Evolutionary conservation across 176 grass and related monocot species (phyloP).

Genomic region (Oryza punctata): DNA sequence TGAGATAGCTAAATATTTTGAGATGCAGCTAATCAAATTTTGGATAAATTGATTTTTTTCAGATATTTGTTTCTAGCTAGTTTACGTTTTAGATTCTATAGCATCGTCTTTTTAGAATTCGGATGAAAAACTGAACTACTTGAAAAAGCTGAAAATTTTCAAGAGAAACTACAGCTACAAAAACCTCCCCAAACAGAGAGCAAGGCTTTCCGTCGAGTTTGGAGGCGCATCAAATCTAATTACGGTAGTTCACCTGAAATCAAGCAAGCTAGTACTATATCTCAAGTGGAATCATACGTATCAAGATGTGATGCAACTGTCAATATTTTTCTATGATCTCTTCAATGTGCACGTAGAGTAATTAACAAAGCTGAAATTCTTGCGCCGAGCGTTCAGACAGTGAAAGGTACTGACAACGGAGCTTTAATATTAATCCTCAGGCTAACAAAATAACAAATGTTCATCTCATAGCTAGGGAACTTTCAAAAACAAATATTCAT

Average conservation of each 20-base stretch:
- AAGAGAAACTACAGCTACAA: too few relatives aligned
- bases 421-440: background rate
- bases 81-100: too few relatives aligned
- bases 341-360: background rate
- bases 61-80: too few relatives aligned
- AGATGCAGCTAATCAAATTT: too few relatives aligned
- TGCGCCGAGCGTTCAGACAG: constrained; percentile 22
- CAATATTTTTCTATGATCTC: background rate
- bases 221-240: background rate
- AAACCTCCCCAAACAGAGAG: too few relatives aligned
- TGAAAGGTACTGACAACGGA: constrained; percentile 24
- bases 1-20: too few relatives aligned
- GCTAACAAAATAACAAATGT: background rate
- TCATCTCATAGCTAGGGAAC: background rate
- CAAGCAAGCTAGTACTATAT: background rate
- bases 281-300: background rate
- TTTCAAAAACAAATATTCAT: too few relatives aligned
- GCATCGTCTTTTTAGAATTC: too few relatives aligned
- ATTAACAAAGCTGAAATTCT: constrained; percentile 13
- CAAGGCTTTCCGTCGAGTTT: background rate
- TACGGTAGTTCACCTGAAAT: background rate
- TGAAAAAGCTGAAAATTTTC: too few relatives aligned
- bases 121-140: too few relatives aligned
- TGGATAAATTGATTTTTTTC: too few relatives aligned
- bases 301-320: background rate